Conservation (phyloP, 2,329 filamentous ascomycete genomes). For the Alternaria sp. region DNA sequence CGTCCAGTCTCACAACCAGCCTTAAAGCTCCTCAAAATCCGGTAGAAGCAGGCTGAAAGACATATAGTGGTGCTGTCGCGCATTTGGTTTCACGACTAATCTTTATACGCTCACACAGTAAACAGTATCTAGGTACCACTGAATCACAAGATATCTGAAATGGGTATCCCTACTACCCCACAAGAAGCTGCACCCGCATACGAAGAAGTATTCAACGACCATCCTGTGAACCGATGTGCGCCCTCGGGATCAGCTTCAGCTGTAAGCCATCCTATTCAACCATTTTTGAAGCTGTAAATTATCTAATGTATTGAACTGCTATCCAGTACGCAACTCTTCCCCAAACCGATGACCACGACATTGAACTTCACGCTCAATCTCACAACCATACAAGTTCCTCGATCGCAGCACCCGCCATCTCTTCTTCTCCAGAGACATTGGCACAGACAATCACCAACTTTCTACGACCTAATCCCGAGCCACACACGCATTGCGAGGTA, state of each 20-base stretch:
- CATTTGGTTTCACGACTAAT: neutral
- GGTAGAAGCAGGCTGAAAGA: neutral
- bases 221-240: slow-evolving; percentile 30
- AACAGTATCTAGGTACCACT: too few species aligned
- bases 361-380: slow-evolving; percentile 30
- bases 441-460: slow-evolving; percentile 38
- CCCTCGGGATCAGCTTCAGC: slow-evolving; percentile 32
- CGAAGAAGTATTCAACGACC: slow-evolving; percentile 37
- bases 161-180: slow-evolving; percentile 31
- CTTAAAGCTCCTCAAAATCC: neutral
- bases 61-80: neutral
- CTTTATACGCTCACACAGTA: neutral
- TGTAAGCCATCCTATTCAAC: slow-evolving; percentile 11
- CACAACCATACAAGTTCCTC: slow-evolving; percentile 13
- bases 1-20: neutral
- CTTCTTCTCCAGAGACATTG: slow-evolving; percentile 24
- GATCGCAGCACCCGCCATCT: neutral
- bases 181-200: slow-evolving; percentile 39
- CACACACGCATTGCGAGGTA: slow-evolving; percentile 38
- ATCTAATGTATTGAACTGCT: neutral
- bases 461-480: slow-evolving; percentile 30
- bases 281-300: neutral
- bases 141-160: slow-evolving; percentile 6
- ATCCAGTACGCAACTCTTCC: slow-evolving; percentile 36
- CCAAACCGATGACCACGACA: slow-evolving; percentile 36